These are phyloP conservation scores for Aegilops sharonensis DNA, from an alignment of 176 grass and related monocot species.

Conservation along the genomic window DNA sequence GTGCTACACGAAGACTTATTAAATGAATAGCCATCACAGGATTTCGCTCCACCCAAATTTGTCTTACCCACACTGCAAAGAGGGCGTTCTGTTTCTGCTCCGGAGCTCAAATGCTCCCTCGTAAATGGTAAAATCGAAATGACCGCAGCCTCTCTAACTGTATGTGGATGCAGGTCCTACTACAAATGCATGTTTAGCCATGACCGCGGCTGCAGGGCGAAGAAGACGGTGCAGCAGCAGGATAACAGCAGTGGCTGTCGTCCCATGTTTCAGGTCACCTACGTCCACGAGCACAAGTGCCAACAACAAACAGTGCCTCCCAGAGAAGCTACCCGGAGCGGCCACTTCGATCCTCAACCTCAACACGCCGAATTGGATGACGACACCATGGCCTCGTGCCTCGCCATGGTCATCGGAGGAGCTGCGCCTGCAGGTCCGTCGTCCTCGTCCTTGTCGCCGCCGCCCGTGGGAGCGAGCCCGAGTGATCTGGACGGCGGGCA, in stretches of 20 bases:
- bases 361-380: not conserved
- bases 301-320: not conserved
- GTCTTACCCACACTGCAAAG: too few species aligned
- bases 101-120: too few species aligned
- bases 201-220: conserved; percentile 32
- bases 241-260: not conserved
- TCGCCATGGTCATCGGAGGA: conserved; percentile 32
- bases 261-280: conserved; percentile 36
- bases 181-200: conserved; percentile 30
- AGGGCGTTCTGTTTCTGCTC: too few species aligned
- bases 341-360: not conserved
- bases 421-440: not conserved
- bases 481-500: not conserved
- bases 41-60: too few species aligned
- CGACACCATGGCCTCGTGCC: conserved; percentile 33
- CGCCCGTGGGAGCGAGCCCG: not conserved
- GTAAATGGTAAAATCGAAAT: too few species aligned
- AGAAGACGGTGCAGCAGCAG: conserved; percentile 47
- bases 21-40: too few species aligned
- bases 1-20: too few species aligned
- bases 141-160: too few species aligned
- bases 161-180: conserved; percentile 32
- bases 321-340: not conserved
- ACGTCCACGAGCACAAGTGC: conserved; percentile 55
- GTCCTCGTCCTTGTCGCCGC: not conserved